Percentiles rank a stretch among this genome's conserved stretches.
phyloP scores from a whole-genome alignment of 2,329 filamentous ascomycete species.

The Claviceps quebecensis region DNA sequence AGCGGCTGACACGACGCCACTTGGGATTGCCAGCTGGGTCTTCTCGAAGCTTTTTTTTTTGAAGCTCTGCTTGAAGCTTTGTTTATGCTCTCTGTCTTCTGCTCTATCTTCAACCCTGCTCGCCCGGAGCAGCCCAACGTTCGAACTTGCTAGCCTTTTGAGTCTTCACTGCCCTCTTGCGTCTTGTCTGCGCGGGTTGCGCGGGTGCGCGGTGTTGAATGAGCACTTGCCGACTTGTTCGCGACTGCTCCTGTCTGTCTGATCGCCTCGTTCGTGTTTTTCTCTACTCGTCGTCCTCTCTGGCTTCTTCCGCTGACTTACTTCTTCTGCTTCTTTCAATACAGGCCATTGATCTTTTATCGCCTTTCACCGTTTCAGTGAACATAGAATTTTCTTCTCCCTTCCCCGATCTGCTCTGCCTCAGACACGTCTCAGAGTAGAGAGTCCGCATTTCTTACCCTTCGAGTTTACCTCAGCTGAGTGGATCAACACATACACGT shows the following conservation, averaged over 20 bases:
- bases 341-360: neutral
- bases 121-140: too few relatives aligned
- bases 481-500: neutral
- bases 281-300: neutral
- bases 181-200: neutral
- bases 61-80: too few relatives aligned
- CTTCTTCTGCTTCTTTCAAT: neutral
- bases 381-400: neutral
- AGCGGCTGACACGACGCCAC: too few relatives aligned
- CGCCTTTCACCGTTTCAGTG: neutral
- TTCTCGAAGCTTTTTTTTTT: too few relatives aligned
- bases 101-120: too few relatives aligned
- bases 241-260: constrained; percentile 1
- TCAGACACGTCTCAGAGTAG: constrained; percentile 6
- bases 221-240: neutral
- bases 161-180: neutral
- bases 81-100: too few relatives aligned
- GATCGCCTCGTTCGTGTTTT: too few relatives aligned
- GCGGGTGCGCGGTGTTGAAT: neutral
- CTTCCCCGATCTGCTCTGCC: constrained; percentile 2
- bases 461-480: neutral
- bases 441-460: constrained; percentile 4
- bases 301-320: neutral
- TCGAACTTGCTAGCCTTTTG: too few relatives aligned
- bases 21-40: too few relatives aligned